A percentile compares a stretch with the other conserved stretches of the same genome.
Conservation (phyloP, 148 eudicot species). For the Vaccinium myrtillus region DNA sequence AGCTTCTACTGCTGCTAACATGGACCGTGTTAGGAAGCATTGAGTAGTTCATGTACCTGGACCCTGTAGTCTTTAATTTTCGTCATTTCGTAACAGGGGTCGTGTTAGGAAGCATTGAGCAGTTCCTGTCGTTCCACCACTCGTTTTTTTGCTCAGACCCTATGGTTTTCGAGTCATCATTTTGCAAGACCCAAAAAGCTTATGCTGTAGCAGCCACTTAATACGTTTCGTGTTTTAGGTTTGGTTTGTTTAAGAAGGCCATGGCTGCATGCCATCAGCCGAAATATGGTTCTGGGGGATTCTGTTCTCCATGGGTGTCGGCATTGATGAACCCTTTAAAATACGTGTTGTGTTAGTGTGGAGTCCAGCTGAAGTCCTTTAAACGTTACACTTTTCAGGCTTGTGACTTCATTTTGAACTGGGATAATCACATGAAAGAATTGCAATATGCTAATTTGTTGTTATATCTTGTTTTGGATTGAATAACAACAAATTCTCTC, state of each 20-base stretch:
- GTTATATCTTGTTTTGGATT: background rate
- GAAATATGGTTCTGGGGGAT: background rate
- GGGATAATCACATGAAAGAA: background rate
- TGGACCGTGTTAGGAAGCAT: slow-evolving; percentile 16
- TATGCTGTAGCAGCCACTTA: background rate
- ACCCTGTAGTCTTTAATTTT: too few species aligned
- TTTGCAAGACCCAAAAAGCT: background rate
- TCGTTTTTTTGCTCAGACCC: background rate
- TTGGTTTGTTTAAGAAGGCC: slow-evolving; percentile 1
- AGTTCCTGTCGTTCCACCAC: background rate
- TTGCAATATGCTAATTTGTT: background rate
- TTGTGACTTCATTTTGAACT: background rate
- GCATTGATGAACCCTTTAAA: background rate
- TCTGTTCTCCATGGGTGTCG: background rate
- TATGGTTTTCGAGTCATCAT: background rate
- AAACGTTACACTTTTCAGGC: background rate
- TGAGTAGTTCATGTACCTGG: background rate
- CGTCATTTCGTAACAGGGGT: slow-evolving; percentile 5
- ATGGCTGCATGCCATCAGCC: background rate
- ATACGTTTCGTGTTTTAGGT: background rate
- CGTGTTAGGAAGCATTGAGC: slow-evolving; percentile 13
- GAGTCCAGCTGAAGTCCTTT: background rate
- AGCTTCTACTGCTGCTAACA: background rate
- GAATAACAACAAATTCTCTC: background rate
- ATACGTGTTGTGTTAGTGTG: background rate